Conservation (phyloP, 2,329 filamentous ascomycete genomes). For the Sarocladium kiliense region DNA sequence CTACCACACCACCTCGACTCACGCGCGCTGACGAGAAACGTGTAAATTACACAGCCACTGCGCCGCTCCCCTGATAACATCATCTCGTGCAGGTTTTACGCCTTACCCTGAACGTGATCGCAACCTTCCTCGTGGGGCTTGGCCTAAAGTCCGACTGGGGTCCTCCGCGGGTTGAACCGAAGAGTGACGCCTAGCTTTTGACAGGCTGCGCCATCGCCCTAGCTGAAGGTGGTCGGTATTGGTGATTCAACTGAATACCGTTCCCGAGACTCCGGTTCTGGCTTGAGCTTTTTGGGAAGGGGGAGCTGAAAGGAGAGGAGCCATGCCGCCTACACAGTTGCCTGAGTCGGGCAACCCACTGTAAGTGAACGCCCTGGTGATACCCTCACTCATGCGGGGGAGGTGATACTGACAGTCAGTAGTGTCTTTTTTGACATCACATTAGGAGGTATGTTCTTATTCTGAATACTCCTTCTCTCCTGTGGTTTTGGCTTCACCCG, state of each 20-base stretch:
- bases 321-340: slow-evolving; percentile 40
- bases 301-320: background rate
- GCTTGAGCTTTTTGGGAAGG: background rate
- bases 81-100: background rate
- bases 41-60: slow-evolving; percentile 1
- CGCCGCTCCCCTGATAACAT: background rate
- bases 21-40: background rate
- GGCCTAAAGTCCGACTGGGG: background rate
- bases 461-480: slow-evolving; percentile 2
- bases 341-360: slow-evolving; percentile 43
- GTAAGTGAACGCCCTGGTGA: slow-evolving; percentile 26
- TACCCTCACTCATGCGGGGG: background rate
- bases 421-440: slow-evolving; percentile 74
- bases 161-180: background rate
- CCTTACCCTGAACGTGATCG: background rate
- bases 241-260: background rate
- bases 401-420: background rate
- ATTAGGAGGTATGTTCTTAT: slow-evolving; percentile 58
- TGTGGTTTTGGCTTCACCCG: no score
- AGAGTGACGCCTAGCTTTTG: background rate
- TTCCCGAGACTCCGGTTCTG: background rate
- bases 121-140: background rate
- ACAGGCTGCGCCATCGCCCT: background rate
- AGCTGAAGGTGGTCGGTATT: no score
- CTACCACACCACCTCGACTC: background rate